Base-by-base conservation (phyloP, 306 rosid species). In the Medicago ruthenica region DNA sequence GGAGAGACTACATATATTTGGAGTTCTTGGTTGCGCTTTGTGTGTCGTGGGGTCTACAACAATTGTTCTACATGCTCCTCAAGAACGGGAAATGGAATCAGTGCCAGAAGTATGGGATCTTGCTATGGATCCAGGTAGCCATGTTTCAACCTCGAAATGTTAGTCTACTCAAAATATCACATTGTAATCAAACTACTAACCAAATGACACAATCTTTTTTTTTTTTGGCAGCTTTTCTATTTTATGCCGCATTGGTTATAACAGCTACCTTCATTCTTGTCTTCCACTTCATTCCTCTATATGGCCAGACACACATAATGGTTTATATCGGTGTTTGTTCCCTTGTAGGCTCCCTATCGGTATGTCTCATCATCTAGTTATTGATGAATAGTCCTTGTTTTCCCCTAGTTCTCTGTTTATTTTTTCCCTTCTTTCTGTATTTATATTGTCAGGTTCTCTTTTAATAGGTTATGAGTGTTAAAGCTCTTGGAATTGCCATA, bases 11-110 rank as follows among this genome's bases (percentile, higher is more conserved):
- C 99, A 92, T 85, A 80, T 96, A 71, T 96, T 96, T 77, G 99
- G 99, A 77, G 69, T 96, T 85, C 98, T 96, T 79, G 99, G 99
- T 65, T 96, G 99, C 74, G 88, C 63, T 80, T 77, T 96, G 41
- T 96, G 99, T 88, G 99, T 92, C 80, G 99, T 96, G 87, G 99
- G 99, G 70, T 96, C 99, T 44, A 96, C 92, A 34, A 89, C 99
- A 54, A 92, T 92, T 88, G 99, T 96, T 83, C 83, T 96, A 40
- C 99, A 96, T 83, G 99, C 99, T 67, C 99, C 98, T 77, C 98
- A 88, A 84, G 98, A 96, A 82, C 89, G 92, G 65, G 87, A 70
- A 84, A 96, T 96, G 78, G 92, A 89, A 76, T 96, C 99, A 20
- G 99, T 96, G 74, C 75, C 68, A 24, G 93, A 96, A 89, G 99